These are phyloP conservation scores for Oryza rufipogon DNA, from an alignment of 176 grass and related monocot species.

Conservation along the genomic window DNA sequence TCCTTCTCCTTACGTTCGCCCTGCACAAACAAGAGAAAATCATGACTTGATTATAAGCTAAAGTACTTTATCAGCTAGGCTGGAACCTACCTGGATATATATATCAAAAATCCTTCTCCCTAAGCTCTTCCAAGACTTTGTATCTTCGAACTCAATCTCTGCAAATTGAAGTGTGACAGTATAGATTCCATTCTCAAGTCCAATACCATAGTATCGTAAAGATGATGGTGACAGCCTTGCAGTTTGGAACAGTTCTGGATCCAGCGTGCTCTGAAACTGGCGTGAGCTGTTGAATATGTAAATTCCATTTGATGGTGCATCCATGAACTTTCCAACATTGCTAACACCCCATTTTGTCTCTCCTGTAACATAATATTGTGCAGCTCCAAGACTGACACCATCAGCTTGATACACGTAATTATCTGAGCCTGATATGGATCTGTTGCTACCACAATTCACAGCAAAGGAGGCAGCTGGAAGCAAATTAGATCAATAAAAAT, in stretches of 20 bases:
- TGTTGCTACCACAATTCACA: slow-evolving; percentile 60
- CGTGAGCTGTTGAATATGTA: slow-evolving; percentile 55
- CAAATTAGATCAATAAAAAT: slow-evolving; percentile 25
- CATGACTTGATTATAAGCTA: background rate
- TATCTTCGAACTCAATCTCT: slow-evolving; percentile 56
- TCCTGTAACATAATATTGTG: slow-evolving; percentile 63
- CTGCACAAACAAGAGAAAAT: slow-evolving; percentile 28
- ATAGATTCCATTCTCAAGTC: slow-evolving; percentile 94
- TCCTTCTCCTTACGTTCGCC: slow-evolving; percentile 63
- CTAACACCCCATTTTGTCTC: slow-evolving; percentile 72
- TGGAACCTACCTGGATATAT: slow-evolving; percentile 72
- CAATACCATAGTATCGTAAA: slow-evolving; percentile 47
- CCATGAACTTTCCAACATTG: slow-evolving; percentile 61
- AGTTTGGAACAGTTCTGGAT: slow-evolving; percentile 72
- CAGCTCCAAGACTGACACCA: slow-evolving; percentile 35
- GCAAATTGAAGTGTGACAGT: slow-evolving; percentile 81
- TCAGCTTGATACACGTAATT: slow-evolving; percentile 56
- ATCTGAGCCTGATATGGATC: slow-evolving; percentile 60
- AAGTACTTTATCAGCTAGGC: background rate
- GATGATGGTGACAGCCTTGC: slow-evolving; percentile 76
- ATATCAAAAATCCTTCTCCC: slow-evolving; percentile 94
- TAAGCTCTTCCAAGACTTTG: slow-evolving; percentile 51
- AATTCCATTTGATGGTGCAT: background rate
- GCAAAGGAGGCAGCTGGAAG: slow-evolving; percentile 71
- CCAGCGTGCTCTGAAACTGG: slow-evolving; percentile 69